These are phyloP conservation scores for Capniomyces stellatus DNA, from an alignment of 371 early-diverging fungal genomes.

Conservation along the genomic window DNA sequence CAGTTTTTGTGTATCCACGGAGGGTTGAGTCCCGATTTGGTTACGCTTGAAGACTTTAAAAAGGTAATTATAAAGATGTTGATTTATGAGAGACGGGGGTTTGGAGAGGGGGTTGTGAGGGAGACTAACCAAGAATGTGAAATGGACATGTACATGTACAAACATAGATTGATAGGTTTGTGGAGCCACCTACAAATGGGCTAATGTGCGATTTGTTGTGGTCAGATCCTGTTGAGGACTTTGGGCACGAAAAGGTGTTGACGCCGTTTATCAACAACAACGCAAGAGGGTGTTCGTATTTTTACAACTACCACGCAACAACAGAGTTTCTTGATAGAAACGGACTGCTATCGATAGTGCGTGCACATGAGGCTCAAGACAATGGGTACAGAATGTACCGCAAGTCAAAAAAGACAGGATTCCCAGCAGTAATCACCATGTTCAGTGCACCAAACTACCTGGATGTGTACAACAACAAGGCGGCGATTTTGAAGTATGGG, in stretches of 20 bases:
- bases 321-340: slow-evolving; percentile 86
- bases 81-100: too few relatives aligned
- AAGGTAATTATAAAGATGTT: too few relatives aligned
- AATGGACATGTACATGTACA: too few relatives aligned
- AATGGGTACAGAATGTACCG: slow-evolving; percentile 89
- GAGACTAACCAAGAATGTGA: too few relatives aligned
- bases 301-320: slow-evolving; percentile 68
- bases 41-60: slow-evolving; percentile 69
- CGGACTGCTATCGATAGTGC: slow-evolving; percentile 77
- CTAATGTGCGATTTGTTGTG: slow-evolving; percentile 94
- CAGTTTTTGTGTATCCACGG: slow-evolving; percentile 98
- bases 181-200: slow-evolving; percentile 87
- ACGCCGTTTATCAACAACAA: slow-evolving; percentile 70
- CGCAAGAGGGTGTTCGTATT: slow-evolving; percentile 89
- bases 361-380: slow-evolving; percentile 98
- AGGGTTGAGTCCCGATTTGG: slow-evolving; percentile 88
- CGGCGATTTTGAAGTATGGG: slow-evolving; percentile 89
- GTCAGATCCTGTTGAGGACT: slow-evolving; percentile 95
- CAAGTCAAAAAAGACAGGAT: slow-evolving; percentile 78
- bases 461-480: slow-evolving; percentile 96
- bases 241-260: slow-evolving; percentile 71
- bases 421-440: slow-evolving; percentile 91
- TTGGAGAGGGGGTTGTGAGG: too few relatives aligned
- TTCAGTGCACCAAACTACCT: slow-evolving; percentile 96
- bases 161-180: slow-evolving; percentile 88